These are phyloP conservation scores for Xylariaceae sp. DNA, from an alignment of 2,329 filamentous ascomycete genomes.

Conservation along the genomic window DNA sequence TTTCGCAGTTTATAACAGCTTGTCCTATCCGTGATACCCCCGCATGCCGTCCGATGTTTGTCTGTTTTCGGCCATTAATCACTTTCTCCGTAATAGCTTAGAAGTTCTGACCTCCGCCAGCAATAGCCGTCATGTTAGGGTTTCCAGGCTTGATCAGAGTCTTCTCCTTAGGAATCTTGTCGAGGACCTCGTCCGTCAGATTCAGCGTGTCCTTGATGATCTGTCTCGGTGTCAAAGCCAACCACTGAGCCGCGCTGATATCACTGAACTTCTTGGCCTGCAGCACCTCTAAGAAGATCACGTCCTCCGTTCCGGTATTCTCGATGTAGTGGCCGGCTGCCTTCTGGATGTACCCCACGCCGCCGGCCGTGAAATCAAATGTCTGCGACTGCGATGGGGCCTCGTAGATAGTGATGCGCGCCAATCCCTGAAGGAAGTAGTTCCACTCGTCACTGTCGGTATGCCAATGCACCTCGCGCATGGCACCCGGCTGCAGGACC, in stretches of 20 bases:
- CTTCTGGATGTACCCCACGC: constrained; percentile 61
- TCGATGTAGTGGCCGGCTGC: constrained; percentile 62
- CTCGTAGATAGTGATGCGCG: constrained; percentile 57
- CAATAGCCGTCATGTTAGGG: constrained; percentile 39
- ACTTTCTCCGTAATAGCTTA: not conserved
- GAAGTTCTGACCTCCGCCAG: constrained; percentile 19
- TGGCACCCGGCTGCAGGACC: constrained; percentile 62
- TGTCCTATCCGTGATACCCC: too few species aligned
- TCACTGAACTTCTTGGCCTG: constrained; percentile 56
- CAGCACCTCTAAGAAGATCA: constrained; percentile 63
- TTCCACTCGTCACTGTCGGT: constrained; percentile 63
- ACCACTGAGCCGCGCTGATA: constrained; percentile 60
- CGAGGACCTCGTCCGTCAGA: constrained; percentile 41
- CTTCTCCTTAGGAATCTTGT: constrained; percentile 45
- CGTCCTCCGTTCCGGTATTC: constrained; percentile 60
- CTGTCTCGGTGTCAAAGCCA: constrained; percentile 59
- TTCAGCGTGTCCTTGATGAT: constrained; percentile 60
- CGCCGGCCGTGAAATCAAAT: constrained; percentile 62
- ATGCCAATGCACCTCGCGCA: constrained; percentile 69
- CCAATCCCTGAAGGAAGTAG: constrained; percentile 60
- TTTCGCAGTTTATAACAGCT: too few species aligned
- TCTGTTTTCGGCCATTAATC: too few species aligned
- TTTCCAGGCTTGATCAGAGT: constrained; percentile 47
- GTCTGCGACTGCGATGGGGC: constrained; percentile 54
- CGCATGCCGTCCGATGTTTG: too few species aligned